These are phyloP conservation scores for Aspergillus campestris DNA, from an alignment of 495 filamentous ascomycete genomes.

Conservation along the genomic window DNA sequence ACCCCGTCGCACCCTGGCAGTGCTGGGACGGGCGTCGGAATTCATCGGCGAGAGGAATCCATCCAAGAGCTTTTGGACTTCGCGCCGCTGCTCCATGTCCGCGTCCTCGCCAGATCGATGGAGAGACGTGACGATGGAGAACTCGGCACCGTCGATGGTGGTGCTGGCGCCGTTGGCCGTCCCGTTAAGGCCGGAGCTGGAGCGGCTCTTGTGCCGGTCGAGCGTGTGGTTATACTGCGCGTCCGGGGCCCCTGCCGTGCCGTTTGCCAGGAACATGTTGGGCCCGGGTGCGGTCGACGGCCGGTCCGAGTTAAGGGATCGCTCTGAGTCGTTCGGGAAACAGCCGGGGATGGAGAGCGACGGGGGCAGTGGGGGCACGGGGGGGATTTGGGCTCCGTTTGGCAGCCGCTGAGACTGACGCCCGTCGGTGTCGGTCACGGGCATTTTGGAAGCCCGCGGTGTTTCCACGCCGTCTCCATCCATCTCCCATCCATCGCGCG, in stretches of 20 bases:
- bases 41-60: slow-evolving; percentile 26
- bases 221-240: slow-evolving; percentile 18
- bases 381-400: slow-evolving; percentile 20
- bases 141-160: slow-evolving; percentile 1
- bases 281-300: slow-evolving; percentile 30
- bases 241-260: slow-evolving; percentile 10
- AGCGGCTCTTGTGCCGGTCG: slow-evolving; percentile 30
- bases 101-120: background rate
- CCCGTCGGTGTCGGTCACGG: slow-evolving; percentile 3
- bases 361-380: slow-evolving; percentile 36
- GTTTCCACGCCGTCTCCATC: slow-evolving; percentile 27
- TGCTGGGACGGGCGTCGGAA: slow-evolving; percentile 1
- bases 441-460: slow-evolving; percentile 22
- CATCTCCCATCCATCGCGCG: slow-evolving; percentile 13
- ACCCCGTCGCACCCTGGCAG: slow-evolving; percentile 8
- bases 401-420: background rate
- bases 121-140: background rate
- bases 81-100: slow-evolving; percentile 18
- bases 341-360: slow-evolving; percentile 30
- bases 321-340: slow-evolving; percentile 31
- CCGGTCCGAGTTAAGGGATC: slow-evolving; percentile 26
- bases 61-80: slow-evolving; percentile 31
- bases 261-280: slow-evolving; percentile 15
- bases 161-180: slow-evolving; percentile 11
- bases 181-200: slow-evolving; percentile 26